Base-by-base conservation (phyloP, 352 stramenopile genomes). In the Phytophthora pini region DNA sequence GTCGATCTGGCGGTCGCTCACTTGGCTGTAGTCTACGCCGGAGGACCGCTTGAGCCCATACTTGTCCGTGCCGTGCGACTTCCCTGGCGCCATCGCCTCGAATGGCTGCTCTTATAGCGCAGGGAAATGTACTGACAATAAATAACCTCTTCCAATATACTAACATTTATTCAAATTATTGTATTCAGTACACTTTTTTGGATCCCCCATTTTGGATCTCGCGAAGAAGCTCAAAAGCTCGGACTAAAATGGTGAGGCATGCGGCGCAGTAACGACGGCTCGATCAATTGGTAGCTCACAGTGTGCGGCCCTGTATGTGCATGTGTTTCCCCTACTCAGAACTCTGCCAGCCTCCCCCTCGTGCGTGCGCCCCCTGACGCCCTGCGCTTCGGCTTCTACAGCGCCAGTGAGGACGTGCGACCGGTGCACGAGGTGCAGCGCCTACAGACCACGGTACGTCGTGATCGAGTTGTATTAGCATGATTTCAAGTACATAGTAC, bases 351-450 rank as follows among this genome's bases (percentile, higher is more conserved):
- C 66, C 81, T 95, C 49, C 87, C 87, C 26, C 86, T 95, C 55
- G 81, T 95, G n/a, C 87, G 87, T 27, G 86, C 87, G 40, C 80
- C 85, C 44, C 85, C 87, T 39, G 88, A 95, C 66, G 80, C 87
- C 15, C 76, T 95, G 44, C 83, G 88, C 57, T 82, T 91, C 58
- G 88, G 88, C 65, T 95, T 93, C 59, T 91, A 90, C 73, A 93
- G 76, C 65, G 88, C 88, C 61, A 91, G 82, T 38, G 79, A 92
- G 56, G 85, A 94, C 53, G 84, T 87, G 29, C 81, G 84, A 76
- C 82, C 88, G 39, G 77, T 95, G 41, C 88, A 95, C 69, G 81
- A 91, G 49, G 88, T 95, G 58, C 85, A 95, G 75, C 85, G 86
- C 61, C 76, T 95, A 32, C 85, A 95, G 68, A 88, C 83, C 11